Conservation (phyloP, 306 rosid genomes). For the Begonia loranthoides region DNA sequence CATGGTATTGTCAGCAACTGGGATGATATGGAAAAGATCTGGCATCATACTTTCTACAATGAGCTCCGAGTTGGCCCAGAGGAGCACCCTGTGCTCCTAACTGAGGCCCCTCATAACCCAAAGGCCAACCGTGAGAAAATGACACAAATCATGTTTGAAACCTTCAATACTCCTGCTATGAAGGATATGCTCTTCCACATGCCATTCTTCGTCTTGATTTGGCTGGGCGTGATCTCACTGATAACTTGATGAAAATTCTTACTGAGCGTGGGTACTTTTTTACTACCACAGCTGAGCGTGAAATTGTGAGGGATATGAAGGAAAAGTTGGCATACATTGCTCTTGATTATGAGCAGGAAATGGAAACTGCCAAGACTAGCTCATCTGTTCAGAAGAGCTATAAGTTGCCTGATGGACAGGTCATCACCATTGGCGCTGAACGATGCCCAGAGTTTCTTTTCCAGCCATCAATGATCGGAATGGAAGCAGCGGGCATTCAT, state of each 20-base stretch:
- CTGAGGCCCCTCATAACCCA: slow-evolving; percentile 97
- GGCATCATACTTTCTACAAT: slow-evolving; percentile 98
- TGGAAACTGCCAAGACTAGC: slow-evolving; percentile 80
- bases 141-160: slow-evolving; percentile 99
- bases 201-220: slow-evolving; percentile 98
- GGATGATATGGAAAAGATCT: slow-evolving; percentile 99
- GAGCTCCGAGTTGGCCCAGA: slow-evolving; percentile 99
- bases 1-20: slow-evolving; percentile 99
- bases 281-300: slow-evolving; percentile 97
- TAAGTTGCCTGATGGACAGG: slow-evolving; percentile 92
- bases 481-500: slow-evolving; percentile 98
- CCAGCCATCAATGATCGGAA: slow-evolving; percentile 93
- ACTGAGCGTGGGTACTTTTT: slow-evolving; percentile 95
- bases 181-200: slow-evolving; percentile 97
- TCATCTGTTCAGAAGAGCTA: slow-evolving; percentile 95
- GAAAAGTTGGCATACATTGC: slow-evolving; percentile 89
- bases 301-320: slow-evolving; percentile 96
- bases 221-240: slow-evolving; percentile 97
- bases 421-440: slow-evolving; percentile 90
- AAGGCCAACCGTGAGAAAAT: slow-evolving; percentile 97
- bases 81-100: slow-evolving; percentile 93
- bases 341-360: slow-evolving; percentile 81
- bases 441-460: slow-evolving; percentile 95
- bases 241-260: slow-evolving; percentile 84
- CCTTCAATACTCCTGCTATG: slow-evolving; percentile 94